Percentiles rank a stretch among this genome's conserved stretches.
Evolutionary conservation across 2,329 filamentous ascomycete genomes (phyloP).

Genomic region (Clonostachys chloroleuca): DNA sequence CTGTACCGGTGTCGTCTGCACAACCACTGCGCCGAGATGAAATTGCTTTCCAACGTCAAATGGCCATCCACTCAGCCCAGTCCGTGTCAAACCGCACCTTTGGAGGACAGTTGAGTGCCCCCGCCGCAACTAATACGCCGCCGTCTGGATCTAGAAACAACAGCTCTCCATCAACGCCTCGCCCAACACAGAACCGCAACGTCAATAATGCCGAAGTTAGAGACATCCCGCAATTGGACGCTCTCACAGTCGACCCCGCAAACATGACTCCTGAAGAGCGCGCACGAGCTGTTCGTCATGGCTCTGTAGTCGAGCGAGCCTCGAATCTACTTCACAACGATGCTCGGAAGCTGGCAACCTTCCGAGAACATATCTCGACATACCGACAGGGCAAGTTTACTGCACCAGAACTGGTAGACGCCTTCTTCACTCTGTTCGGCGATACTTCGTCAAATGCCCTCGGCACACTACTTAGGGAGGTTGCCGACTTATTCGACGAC

Average conservation of each 20-base stretch:
- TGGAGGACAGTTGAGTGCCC: constrained; percentile 70
- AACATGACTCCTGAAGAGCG: constrained; percentile 71
- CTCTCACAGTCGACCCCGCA: constrained; percentile 27
- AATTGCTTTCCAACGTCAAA: constrained; percentile 84
- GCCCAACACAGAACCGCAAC: constrained; percentile 8
- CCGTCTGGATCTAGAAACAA: constrained; percentile 7
- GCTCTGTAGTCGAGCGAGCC: constrained; percentile 81
- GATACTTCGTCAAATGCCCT: constrained; percentile 76
- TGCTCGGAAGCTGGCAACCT: constrained; percentile 66
- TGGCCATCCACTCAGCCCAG: constrained; percentile 86
- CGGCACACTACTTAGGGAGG: constrained; percentile 84
- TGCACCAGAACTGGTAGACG: constrained; percentile 75
- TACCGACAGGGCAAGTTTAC: constrained; percentile 68
- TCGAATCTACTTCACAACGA: constrained; percentile 77
- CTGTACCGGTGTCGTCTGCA: constrained; percentile 69
- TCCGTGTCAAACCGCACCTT: constrained; percentile 77
- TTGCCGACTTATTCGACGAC: constrained; percentile 90
- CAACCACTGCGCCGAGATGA: constrained; percentile 82
- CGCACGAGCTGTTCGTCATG: constrained; percentile 74
- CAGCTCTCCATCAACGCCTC: constrained; percentile 9
- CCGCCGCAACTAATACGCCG: constrained; percentile 14
- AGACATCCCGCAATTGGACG: constrained; percentile 4
- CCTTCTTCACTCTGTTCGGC: constrained; percentile 78
- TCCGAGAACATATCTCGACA: constrained; percentile 74
- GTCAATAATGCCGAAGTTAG: constrained; percentile 28